phyloP scores from a whole-genome alignment of 176 grass and related monocot genomes.

The Oryza coarctata region DNA sequence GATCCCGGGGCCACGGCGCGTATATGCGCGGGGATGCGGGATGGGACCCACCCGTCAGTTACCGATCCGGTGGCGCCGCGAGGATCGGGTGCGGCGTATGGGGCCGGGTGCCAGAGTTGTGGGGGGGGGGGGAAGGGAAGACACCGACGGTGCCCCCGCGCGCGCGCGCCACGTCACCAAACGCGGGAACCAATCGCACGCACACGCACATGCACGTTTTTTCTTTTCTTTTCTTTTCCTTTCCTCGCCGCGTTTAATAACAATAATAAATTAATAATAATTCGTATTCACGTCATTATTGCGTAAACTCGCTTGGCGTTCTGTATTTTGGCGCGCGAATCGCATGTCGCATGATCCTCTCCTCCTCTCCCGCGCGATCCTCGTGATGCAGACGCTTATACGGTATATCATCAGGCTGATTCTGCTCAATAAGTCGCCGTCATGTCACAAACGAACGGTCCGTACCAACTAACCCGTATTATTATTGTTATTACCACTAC shows the following conservation, averaged over 20 bases:
- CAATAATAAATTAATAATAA: too few relatives aligned
- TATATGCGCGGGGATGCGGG: neutral
- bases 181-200: constrained; percentile 10
- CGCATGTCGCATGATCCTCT: neutral
- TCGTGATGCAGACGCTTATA: neutral
- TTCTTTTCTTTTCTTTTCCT: neutral
- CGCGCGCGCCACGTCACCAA: constrained; percentile 3
- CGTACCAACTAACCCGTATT: too few relatives aligned
- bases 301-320: neutral
- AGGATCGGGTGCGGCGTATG: constrained; percentile 32
- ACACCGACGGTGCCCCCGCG: neutral
- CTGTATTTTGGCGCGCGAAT: neutral
- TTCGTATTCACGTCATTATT: neutral
- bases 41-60: constrained; percentile 28
- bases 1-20: constrained; percentile 7
- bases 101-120: constrained; percentile 11
- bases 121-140: neutral
- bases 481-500: too few relatives aligned
- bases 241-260: neutral
- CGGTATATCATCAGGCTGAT: neutral
- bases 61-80: neutral
- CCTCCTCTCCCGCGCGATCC: neutral
- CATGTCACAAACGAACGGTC: too few relatives aligned
- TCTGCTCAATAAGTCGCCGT: neutral
- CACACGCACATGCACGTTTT: constrained; percentile 9